A percentile compares a stretch with the other conserved stretches of the same genome.
Conservation (phyloP, 1,284 basidiomycete genomes). For the Rhizopogon hawkerae region DNA sequence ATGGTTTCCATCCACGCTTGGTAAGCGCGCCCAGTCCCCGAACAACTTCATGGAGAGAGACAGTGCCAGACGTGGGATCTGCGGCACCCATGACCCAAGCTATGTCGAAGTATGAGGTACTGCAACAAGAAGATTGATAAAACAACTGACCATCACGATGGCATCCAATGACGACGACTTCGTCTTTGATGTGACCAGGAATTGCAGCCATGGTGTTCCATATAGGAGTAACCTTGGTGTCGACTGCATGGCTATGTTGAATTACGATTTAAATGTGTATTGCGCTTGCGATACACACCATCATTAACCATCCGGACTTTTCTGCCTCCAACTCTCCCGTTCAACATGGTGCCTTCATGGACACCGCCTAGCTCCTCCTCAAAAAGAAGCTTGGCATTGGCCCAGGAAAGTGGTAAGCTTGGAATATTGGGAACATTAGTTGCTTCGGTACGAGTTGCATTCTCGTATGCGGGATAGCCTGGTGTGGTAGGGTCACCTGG, state of each 20-base stretch:
- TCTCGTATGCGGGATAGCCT: slow-evolving; percentile 78
- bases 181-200: slow-evolving; percentile 80
- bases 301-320: slow-evolving; percentile 55
- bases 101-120: slow-evolving; percentile 20
- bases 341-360: slow-evolving; percentile 31
- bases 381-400: slow-evolving; percentile 55
- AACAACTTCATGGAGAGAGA: slow-evolving; percentile 77
- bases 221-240: slow-evolving; percentile 73
- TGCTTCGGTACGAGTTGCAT: slow-evolving; percentile 63
- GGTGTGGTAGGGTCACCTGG: slow-evolving; percentile 86
- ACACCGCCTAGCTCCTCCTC: slow-evolving; percentile 42
- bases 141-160: slow-evolving; percentile 69
- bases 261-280: not conserved
- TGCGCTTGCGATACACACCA: slow-evolving; percentile 31
- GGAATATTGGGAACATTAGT: slow-evolving; percentile 77
- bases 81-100: slow-evolving; percentile 65
- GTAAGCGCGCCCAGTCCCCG: slow-evolving; percentile 74
- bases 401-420: slow-evolving; percentile 71
- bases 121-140: not conserved
- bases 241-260: slow-evolving; percentile 36
- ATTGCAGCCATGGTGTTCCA: slow-evolving; percentile 89
- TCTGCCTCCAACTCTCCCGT: slow-evolving; percentile 41
- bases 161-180: slow-evolving; percentile 80
- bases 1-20: slow-evolving; percentile 77
- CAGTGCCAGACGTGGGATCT: slow-evolving; percentile 86